A percentile compares a stretch with the other conserved stretches of the same genome.
Evolutionary conservation across 768 basidiomycete genomes (phyloP).

Genomic region (Hericium coralloides): DNA sequence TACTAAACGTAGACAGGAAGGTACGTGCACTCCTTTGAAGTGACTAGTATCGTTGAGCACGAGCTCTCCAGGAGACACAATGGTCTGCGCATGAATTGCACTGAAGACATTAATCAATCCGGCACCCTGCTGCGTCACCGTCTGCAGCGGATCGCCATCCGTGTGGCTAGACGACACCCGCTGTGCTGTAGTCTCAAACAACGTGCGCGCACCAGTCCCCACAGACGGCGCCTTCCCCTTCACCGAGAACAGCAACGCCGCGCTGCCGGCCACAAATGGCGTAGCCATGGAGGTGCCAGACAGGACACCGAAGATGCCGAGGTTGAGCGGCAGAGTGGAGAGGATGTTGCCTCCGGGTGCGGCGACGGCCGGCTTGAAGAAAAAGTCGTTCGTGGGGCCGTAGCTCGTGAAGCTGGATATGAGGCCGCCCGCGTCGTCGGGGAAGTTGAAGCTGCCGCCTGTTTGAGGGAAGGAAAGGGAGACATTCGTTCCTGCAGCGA

Average conservation of each 20-base stretch:
- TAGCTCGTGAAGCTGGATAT: conserved; percentile 47
- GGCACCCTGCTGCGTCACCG: conserved; percentile 43
- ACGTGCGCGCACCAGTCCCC: not conserved
- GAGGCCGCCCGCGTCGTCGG: conserved; percentile 44
- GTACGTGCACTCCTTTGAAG: conserved; percentile 33
- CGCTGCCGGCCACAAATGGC: conserved; percentile 17
- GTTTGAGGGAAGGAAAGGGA: conserved; percentile 40
- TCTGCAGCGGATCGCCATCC: conserved; percentile 42
- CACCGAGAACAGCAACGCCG: not conserved
- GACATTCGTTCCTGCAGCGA: conserved; percentile 33
- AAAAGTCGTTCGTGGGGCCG: conserved; percentile 53
- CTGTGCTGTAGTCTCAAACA: conserved; percentile 1
- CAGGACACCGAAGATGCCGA: conserved; percentile 30
- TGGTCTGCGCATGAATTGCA: conserved; percentile 43
- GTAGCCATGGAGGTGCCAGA: conserved; percentile 37
- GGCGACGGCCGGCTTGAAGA: conserved; percentile 45
- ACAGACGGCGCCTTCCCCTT: not conserved
- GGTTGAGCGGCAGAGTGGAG: conserved; percentile 33
- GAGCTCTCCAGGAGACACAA: conserved; percentile 49
- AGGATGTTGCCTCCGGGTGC: conserved; percentile 46
- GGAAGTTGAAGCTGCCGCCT: conserved; percentile 33
- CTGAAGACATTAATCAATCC: conserved; percentile 42
- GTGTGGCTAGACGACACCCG: conserved; percentile 20
- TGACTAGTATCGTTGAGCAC: conserved; percentile 56
- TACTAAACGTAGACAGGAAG: not conserved